Base-by-base conservation (phyloP, 2,329 filamentous ascomycete species). In the Chrysosporium queenslandicum region DNA sequence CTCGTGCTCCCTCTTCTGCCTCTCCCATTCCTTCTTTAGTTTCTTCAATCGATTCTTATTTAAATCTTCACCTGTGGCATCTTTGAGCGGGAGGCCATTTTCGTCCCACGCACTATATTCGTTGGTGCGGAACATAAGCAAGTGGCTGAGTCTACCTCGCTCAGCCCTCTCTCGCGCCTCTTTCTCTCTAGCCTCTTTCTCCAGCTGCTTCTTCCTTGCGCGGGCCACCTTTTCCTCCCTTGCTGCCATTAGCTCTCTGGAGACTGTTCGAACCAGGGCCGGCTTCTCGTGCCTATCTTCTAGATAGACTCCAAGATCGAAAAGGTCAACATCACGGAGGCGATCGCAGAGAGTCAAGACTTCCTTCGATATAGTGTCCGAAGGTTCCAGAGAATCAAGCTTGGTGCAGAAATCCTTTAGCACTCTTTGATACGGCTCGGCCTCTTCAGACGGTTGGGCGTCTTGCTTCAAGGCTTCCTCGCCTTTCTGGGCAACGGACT, bases 21-120 rank as follows among this genome's bases (percentile, higher is more conserved):
- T 82, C 61, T 94, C 86, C 87, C 87, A 94, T 52, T 88, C 83
- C 75, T 96, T 96, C 71, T 77, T 83, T 60, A 95, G 68, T 73
- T 87, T 90, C 77, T 96, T 96, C 47, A 72, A 64, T 63, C 82
- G 79, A 55, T 78, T 85, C 75, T 95, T 95, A 3, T 86, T 79
- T 34, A 96, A 76, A 59, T 94, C 87, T 55, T 81, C 82, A 0
- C 88, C 89, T 29, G 86, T 82, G 56, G 80, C 82, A 65, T 89
- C 80, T 69, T 82, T 86, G 0, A 79, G 85, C 1, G 91, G 90
- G 57, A 95, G 56, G 0, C 90, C 90, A 53, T 91, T 83, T 4
- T 77, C 82, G 64, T 95, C 88, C 87, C 87, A 95, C 16, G 78
- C 86, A 58, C 76, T 80, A 63, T 83, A 95, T 57, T 85, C 80